These are phyloP conservation scores for Ogataea siamensis DNA, from an alignment of 805 yeast genomes.

Conservation along the genomic window DNA sequence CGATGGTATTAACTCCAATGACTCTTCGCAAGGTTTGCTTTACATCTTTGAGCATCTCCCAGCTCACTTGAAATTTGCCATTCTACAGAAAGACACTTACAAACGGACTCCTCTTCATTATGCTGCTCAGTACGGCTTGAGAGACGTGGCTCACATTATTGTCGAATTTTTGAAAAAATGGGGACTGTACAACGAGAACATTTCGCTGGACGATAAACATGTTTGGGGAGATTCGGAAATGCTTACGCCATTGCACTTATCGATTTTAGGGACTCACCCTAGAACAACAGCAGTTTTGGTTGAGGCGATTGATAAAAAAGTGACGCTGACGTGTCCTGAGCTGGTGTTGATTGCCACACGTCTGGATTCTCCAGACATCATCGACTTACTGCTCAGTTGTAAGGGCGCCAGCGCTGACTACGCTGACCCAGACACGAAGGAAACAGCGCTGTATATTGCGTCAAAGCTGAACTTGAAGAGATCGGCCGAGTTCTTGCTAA, in stretches of 20 bases:
- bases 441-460: conserved; percentile 83
- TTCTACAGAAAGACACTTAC: conserved; percentile 71
- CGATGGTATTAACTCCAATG: conserved; percentile 60
- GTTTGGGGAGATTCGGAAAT: conserved; percentile 79
- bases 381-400: conserved; percentile 50
- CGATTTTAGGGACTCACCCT: conserved; percentile 83
- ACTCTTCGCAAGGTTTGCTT: conserved; percentile 55
- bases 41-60: conserved; percentile 59
- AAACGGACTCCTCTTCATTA: conserved; percentile 86
- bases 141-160: conserved; percentile 56
- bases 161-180: conserved; percentile 56
- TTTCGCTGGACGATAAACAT: conserved; percentile 53
- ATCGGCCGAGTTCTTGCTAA: conserved; percentile 54
- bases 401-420: conserved; percentile 65
- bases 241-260: conserved; percentile 77
- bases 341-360: conserved; percentile 67
- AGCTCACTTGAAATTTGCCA: conserved; percentile 48
- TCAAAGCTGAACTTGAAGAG: conserved; percentile 57
- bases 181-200: conserved; percentile 49
- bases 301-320: conserved; percentile 38
- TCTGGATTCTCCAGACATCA: conserved; percentile 56
- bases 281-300: conserved; percentile 63
- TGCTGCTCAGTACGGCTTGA: conserved; percentile 82
- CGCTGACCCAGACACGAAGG: conserved; percentile 57
- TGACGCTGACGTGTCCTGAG: conserved; percentile 48